Evolutionary conservation across 192 early-diverging fungal genomes (phyloP).

Genomic region (Linnemannia elongata): DNA sequence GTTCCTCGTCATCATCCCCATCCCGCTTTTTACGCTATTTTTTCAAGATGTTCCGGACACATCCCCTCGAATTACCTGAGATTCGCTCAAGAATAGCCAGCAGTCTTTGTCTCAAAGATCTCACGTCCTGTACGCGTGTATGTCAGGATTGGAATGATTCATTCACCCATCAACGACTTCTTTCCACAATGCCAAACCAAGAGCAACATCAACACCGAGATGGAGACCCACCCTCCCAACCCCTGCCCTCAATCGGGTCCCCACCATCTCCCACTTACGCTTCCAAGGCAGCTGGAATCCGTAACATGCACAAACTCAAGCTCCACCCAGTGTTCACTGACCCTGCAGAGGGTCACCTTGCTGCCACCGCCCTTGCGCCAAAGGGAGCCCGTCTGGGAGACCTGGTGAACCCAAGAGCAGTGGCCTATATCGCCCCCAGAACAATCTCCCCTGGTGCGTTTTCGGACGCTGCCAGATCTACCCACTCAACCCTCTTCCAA

Average conservation of each 20-base stretch:
- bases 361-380: not conserved
- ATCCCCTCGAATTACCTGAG: too few species aligned
- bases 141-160: too few species aligned
- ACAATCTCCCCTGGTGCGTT: not conserved
- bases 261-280: not conserved
- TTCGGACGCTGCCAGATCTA: not conserved
- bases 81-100: too few species aligned
- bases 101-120: too few species aligned
- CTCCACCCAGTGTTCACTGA: not conserved
- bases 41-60: too few species aligned
- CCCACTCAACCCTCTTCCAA: not conserved
- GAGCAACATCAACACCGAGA: not conserved
- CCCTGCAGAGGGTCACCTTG: not conserved
- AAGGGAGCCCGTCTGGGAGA: not conserved
- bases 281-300: not conserved
- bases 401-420: not conserved
- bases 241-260: not conserved
- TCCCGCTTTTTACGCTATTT: too few species aligned
- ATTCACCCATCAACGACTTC: too few species aligned
- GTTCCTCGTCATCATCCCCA: too few species aligned
- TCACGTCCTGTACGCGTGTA: too few species aligned
- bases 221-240: not conserved
- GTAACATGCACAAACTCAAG: not conserved
- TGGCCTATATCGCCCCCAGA: not conserved
- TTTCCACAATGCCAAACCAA: not conserved